Conservation (phyloP, 2,329 filamentous ascomycete species). For the Hymenoscyphus linearis region DNA sequence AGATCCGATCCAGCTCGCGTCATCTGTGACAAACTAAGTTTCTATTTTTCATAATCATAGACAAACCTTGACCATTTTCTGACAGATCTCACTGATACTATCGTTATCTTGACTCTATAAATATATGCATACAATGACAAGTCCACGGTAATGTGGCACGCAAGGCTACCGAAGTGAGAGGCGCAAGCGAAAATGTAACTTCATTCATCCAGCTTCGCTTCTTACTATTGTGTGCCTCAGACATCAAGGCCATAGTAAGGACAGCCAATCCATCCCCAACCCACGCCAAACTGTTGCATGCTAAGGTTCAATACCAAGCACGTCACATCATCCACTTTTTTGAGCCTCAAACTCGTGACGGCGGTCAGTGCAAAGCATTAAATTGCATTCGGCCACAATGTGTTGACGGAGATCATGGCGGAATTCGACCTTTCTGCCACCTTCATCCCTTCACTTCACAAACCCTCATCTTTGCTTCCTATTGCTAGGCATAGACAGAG, state of each 20-base stretch:
- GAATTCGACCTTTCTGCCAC: slow-evolving; percentile 52
- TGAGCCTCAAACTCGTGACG: slow-evolving; percentile 2
- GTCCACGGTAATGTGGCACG: neutral
- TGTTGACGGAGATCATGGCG: slow-evolving; percentile 25
- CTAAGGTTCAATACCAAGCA: neutral
- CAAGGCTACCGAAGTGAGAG: neutral
- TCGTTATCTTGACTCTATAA: neutral
- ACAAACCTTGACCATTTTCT: too few relatives aligned
- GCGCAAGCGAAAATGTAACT: slow-evolving; percentile 1
- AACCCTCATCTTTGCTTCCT: slow-evolving; percentile 75
- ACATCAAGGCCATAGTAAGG: neutral
- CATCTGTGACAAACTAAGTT: too few relatives aligned
- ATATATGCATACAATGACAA: neutral
- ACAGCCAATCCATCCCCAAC: neutral
- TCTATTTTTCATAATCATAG: too few relatives aligned
- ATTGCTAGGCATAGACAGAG: slow-evolving; percentile 78
- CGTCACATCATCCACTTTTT: neutral
- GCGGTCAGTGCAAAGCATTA: neutral
- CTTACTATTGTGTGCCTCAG: slow-evolving; percentile 1
- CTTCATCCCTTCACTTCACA: slow-evolving; percentile 80
- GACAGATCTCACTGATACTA: too few relatives aligned
- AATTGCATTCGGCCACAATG: neutral
- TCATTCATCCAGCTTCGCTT: neutral
- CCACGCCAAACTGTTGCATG: neutral
- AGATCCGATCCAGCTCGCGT: too few relatives aligned